These are phyloP conservation scores for Brassica nigra DNA, from an alignment of 345 rosid genomes.

Conservation along the genomic window DNA sequence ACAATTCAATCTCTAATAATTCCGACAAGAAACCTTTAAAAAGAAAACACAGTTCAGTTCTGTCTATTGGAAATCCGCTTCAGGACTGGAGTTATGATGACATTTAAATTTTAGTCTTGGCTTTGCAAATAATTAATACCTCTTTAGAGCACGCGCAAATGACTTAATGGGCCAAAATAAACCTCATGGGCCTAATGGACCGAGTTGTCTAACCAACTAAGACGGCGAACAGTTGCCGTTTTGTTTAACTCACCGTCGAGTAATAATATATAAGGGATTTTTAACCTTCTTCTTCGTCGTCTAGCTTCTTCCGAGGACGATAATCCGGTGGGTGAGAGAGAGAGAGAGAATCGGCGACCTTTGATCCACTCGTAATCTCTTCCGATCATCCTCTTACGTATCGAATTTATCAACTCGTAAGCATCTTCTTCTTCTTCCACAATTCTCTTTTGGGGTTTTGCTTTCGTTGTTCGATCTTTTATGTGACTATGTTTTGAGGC, in stretches of 20 bases:
- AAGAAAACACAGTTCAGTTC: slow-evolving; percentile 39
- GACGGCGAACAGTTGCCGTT: too few species aligned
- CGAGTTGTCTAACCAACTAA: neutral
- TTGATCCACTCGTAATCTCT: neutral
- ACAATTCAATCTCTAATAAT: neutral
- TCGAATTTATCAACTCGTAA: slow-evolving; percentile 17
- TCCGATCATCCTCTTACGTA: neutral
- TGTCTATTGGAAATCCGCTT: slow-evolving; percentile 52
- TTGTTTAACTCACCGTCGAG: too few species aligned
- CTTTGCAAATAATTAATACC: too few species aligned
- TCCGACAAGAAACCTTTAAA: neutral
- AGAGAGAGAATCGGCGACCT: neutral
- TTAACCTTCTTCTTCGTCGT: slow-evolving; percentile 29
- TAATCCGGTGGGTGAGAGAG: neutral
- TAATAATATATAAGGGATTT: too few species aligned
- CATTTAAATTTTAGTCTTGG: neutral
- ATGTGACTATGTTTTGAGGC: too few species aligned
- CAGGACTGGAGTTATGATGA: neutral
- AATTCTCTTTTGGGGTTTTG: neutral
- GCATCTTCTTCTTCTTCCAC: neutral
- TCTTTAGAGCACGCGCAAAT: neutral
- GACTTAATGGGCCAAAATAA: neutral
- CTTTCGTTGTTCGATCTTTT: too few species aligned
- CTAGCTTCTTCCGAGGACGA: slow-evolving; percentile 24
- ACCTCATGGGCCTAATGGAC: slow-evolving; percentile 4